These are phyloP conservation scores for Fusarium staphyleae DNA, from an alignment of 2,329 filamentous ascomycete species.

Conservation along the genomic window DNA sequence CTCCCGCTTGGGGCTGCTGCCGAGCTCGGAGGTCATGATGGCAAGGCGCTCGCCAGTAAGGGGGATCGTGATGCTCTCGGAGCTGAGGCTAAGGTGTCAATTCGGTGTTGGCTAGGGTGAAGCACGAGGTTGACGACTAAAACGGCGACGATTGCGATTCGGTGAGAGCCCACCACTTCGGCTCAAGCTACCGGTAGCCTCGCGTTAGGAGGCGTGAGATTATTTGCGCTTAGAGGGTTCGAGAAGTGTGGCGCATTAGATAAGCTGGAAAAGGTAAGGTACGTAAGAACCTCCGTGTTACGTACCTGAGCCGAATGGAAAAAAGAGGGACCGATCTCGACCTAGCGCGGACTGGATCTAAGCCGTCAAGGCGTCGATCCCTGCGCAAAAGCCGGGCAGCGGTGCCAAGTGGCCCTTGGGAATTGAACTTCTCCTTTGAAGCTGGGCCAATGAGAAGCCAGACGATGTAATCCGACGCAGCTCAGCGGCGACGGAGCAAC, in stretches of 20 bases:
- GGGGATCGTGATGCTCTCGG: not conserved
- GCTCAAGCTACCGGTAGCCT: conserved; percentile 14
- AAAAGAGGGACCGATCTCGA: conserved; percentile 41
- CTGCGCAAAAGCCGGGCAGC: conserved; percentile 33
- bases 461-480: conserved; percentile 42
- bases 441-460: conserved; percentile 31
- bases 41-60: not conserved
- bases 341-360: conserved; percentile 39
- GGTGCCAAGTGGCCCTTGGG: conserved; percentile 28
- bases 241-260: conserved; percentile 18
- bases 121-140: conserved; percentile 2
- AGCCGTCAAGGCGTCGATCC: conserved; percentile 33
- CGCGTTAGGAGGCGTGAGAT: conserved; percentile 6
- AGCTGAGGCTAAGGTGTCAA: not conserved
- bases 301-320: conserved; percentile 16
- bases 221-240: not conserved
- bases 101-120: conserved; percentile 3
- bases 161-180: conserved; percentile 9
- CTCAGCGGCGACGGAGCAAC: conserved; percentile 36
- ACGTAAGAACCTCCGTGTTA: not conserved
- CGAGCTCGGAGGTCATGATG: conserved; percentile 48
- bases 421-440: conserved; percentile 38
- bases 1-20: conserved; percentile 51
- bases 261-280: not conserved
- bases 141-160: conserved; percentile 10